Evolutionary conservation across 1,139 yeast species (phyloP).

Genomic region (Debaryomyces sp.): DNA sequence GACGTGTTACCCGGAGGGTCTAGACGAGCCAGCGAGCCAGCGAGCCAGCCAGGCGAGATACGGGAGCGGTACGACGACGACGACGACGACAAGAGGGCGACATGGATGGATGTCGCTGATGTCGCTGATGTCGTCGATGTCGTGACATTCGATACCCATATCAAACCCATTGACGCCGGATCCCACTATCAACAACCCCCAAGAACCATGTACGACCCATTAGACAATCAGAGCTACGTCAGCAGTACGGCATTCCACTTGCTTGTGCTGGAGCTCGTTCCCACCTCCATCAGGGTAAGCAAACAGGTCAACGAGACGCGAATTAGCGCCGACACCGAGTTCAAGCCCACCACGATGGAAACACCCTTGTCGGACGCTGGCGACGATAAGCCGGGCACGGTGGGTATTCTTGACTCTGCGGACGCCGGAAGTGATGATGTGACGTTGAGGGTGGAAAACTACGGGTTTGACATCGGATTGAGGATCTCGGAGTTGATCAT

Average conservation of each 20-base stretch:
- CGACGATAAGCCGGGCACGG: conserved; percentile 46
- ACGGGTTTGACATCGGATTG: conserved; percentile 76
- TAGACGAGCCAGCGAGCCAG: not conserved
- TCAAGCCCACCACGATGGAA: conserved; percentile 21
- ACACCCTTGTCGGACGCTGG: conserved; percentile 25
- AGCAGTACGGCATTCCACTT: conserved; percentile 57
- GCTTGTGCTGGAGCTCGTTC: conserved; percentile 74
- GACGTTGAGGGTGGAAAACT: conserved; percentile 60
- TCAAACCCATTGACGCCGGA: not conserved
- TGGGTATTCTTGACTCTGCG: conserved; percentile 38
- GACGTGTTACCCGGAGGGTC: not conserved
- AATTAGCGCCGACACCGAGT: conserved; percentile 7
- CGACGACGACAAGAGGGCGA: not conserved
- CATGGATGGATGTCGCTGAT: no score
- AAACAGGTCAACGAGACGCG: conserved; percentile 29
- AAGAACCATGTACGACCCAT: conserved; percentile 4
- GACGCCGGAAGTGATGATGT: conserved; percentile 53
- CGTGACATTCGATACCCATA: not conserved
- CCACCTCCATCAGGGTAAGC: conserved; percentile 60
- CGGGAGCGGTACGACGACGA: not conserved
- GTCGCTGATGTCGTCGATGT: not conserved
- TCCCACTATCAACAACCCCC: no score
- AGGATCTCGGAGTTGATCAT: conserved; percentile 74
- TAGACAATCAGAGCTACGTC: conserved; percentile 30
- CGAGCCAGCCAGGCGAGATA: not conserved